These are phyloP conservation scores for Pseudophaeomoniella oleicola DNA, from an alignment of 2,329 filamentous ascomycete genomes.

Conservation along the genomic window DNA sequence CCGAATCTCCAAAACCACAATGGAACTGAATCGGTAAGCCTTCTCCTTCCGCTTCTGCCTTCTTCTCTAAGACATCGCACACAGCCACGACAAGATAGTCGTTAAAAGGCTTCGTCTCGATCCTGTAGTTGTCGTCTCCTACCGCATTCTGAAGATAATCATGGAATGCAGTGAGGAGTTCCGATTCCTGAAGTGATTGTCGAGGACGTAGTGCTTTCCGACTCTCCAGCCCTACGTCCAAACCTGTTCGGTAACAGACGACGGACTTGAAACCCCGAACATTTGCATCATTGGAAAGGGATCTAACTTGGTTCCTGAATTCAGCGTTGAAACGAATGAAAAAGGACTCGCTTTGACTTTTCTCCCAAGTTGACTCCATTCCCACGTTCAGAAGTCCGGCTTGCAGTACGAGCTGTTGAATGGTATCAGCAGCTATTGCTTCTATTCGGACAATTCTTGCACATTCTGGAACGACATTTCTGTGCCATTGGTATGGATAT, in stretches of 20 bases:
- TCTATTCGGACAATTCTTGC: constrained; percentile 69
- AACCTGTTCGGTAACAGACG: constrained; percentile 65
- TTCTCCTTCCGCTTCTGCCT: constrained; percentile 18
- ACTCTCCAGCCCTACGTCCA: constrained; percentile 36
- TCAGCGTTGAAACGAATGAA: constrained; percentile 29
- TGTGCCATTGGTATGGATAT: constrained; percentile 49
- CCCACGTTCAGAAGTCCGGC: constrained; percentile 22
- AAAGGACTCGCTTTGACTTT: constrained; percentile 12
- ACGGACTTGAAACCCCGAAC: constrained; percentile 74
- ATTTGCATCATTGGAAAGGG: constrained; percentile 46
- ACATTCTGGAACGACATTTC: constrained; percentile 46
- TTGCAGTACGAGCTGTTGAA: constrained; percentile 34
- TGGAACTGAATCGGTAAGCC: constrained; percentile 62
- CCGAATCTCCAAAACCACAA: constrained; percentile 67
- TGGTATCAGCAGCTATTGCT: constrained; percentile 49
- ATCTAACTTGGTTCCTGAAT: constrained; percentile 38
- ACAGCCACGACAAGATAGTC: constrained; percentile 53
- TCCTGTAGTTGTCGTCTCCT: constrained; percentile 17
- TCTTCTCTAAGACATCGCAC: constrained; percentile 41
- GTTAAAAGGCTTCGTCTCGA: constrained; percentile 53
- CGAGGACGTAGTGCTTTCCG: constrained; percentile 12
- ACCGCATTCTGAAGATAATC: constrained; percentile 10
- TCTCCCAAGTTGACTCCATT: constrained; percentile 24
- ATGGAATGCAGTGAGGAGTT: constrained; percentile 10
- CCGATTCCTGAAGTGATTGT: constrained; percentile 11